Percentiles rank a stretch among this genome's conserved stretches.
phyloP scores from a whole-genome alignment of 2,329 filamentous ascomycete species.

The Fusarium sp. region DNA sequence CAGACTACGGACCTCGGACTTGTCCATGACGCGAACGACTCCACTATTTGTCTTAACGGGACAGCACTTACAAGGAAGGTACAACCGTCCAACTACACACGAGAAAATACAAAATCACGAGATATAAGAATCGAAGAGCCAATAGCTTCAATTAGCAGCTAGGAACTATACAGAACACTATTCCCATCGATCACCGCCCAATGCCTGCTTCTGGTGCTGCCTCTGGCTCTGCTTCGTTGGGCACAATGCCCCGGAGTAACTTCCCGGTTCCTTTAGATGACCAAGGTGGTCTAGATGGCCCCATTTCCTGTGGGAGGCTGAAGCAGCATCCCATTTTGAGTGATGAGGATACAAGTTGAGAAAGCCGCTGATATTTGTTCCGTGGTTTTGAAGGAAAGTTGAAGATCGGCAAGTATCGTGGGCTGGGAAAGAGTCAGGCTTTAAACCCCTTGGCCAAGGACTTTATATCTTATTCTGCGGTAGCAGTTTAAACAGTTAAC shows the following conservation, averaged over 20 bases:
- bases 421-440: not conserved
- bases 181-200: not conserved
- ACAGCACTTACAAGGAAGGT: not conserved
- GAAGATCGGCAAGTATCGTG: not conserved
- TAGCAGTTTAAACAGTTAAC: not conserved
- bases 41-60: slow-evolving; percentile 29
- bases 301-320: not conserved
- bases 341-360: not conserved
- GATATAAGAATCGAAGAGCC: not conserved
- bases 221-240: not conserved
- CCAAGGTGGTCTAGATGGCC: not conserved
- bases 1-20: slow-evolving; percentile 32
- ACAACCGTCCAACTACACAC: not conserved
- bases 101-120: not conserved
- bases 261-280: not conserved
- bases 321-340: slow-evolving; percentile 20
- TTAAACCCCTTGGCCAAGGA: not conserved
- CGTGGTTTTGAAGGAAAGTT: not conserved
- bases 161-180: not conserved
- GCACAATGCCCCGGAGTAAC: not conserved
- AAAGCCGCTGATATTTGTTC: not conserved
- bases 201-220: not conserved
- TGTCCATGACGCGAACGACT: slow-evolving; percentile 41
- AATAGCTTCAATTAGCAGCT: not conserved
- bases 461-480: not conserved